phyloP scores from a whole-genome alignment of 73 alveolate genomes.

The Paramecium pentaurelia region DNA sequence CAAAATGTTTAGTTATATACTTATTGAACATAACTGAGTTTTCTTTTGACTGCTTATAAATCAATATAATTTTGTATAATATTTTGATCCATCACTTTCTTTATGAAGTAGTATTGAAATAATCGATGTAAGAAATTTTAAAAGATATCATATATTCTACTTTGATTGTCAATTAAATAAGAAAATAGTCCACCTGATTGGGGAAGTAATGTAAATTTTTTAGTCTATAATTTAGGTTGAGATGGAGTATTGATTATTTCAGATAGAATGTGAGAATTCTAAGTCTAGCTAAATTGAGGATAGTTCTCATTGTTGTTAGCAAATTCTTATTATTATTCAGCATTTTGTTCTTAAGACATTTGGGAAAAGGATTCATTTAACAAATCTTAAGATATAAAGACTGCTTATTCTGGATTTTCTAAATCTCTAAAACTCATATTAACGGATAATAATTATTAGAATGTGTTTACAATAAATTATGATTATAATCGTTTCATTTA shows the following conservation, averaged over 20 bases:
- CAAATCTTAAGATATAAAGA: neutral
- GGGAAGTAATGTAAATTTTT: neutral
- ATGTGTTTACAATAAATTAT: neutral
- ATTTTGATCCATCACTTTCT: neutral
- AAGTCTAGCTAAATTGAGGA: neutral
- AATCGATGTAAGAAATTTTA: slow-evolving; percentile 8
- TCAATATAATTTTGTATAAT: neutral
- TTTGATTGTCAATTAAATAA: neutral
- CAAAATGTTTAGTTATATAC: neutral
- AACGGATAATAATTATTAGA: neutral
- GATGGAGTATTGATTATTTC: neutral
- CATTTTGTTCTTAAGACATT: neutral
- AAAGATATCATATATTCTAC: neutral
- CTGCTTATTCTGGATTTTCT: neutral
- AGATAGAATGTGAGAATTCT: neutral
- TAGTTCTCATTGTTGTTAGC: neutral
- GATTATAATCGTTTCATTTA: neutral
- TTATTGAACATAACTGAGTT: neutral
- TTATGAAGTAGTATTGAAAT: neutral
- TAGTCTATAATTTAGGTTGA: neutral
- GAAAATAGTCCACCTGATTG: neutral
- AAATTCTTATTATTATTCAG: neutral
- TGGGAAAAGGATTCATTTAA: slow-evolving; percentile 11
- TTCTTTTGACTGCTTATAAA: neutral
- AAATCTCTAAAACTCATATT: slow-evolving; percentile 9